Evolutionary conservation across 140 eudicot genomes (phyloP).

Genomic region (Anethum foeniculum): DNA sequence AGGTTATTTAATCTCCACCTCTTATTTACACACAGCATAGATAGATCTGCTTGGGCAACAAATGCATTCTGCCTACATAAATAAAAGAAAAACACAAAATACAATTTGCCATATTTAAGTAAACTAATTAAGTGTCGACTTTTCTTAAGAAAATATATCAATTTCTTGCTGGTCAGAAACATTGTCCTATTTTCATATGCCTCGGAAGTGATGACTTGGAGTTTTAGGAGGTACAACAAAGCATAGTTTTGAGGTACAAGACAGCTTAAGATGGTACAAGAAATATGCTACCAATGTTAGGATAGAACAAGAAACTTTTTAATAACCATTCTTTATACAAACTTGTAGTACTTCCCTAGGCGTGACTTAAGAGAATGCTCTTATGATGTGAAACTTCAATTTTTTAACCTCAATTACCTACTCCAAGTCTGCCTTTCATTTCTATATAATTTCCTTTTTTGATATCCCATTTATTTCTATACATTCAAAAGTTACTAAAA

Average conservation of each 20-base stretch:
- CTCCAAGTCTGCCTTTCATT: too few relatives aligned
- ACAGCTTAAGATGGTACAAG: not conserved
- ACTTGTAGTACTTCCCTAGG: not conserved
- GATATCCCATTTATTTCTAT: too few relatives aligned
- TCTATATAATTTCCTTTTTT: too few relatives aligned
- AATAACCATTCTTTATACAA: not conserved
- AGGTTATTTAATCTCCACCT: too few relatives aligned
- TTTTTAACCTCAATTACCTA: not conserved
- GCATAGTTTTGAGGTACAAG: not conserved
- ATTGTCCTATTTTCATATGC: not conserved
- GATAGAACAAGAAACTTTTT: not conserved
- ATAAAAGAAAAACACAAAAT: too few relatives aligned
- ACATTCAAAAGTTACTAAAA: too few relatives aligned
- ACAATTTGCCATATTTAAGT: too few relatives aligned
- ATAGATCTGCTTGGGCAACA: too few relatives aligned
- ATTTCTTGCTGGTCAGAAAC: not conserved
- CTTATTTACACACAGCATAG: too few relatives aligned
- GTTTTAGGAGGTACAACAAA: not conserved
- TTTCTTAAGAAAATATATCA: not conserved
- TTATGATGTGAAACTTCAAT: not conserved
- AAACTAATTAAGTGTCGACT: not conserved
- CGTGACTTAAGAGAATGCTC: constrained; percentile 3
- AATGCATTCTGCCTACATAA: too few relatives aligned
- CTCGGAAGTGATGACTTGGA: not conserved
- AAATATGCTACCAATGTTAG: not conserved